Evolutionary conservation across 2,329 filamentous ascomycete genomes (phyloP), one percentile per base, ranked within the genome.

Genomic region (Thelonectria blattea): DNA sequence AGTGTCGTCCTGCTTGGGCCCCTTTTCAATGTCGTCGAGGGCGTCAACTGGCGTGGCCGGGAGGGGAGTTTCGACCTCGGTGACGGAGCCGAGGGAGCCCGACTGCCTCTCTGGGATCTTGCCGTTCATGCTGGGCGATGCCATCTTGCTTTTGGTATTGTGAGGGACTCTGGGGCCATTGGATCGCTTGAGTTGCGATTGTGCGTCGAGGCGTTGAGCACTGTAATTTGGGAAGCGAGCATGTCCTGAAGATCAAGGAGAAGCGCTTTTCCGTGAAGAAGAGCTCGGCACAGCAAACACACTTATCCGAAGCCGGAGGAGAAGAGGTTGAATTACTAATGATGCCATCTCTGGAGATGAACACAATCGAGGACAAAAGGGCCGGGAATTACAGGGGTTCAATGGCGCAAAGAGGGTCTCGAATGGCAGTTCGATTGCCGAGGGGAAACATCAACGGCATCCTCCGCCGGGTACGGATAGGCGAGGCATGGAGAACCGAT

Each of bases 291-390:
- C 10, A 47, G 18, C 5, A 8, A 32, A 18, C 20, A 22, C 39
- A 39, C 18, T 20, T 18, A 45, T 48, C 20, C 46, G 37, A 27
- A 42, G 34, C 42, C 42, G 24, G 52, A 17, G 52, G 20, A 56
- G n/a, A n/a, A n/a, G n/a, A n/a, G n/a, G n/a, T 15, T 18, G 18
- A 55, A 55, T 55, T 55, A 49, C 52, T 55, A 54, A 54, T 54
- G 41, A 32, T 18, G 32, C 22, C 27, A 32, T 18, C 37, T 32
- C 18, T 24, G 46, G 18, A 34, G 52, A 18, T 49, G 24, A 47
- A 22, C 27, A n/a, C 41, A 43, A 49, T 49, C 24, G 45, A 41
- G 24, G 18, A 37, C 34, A 15, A 30, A 20, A 20, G 41, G 30
- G n/a, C 34, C 17, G 34, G 32, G 46, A 56, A 46, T 49, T 49